Base-by-base conservation (phyloP, 1,139 yeast species). In the Kodamaea derodonti region DNA sequence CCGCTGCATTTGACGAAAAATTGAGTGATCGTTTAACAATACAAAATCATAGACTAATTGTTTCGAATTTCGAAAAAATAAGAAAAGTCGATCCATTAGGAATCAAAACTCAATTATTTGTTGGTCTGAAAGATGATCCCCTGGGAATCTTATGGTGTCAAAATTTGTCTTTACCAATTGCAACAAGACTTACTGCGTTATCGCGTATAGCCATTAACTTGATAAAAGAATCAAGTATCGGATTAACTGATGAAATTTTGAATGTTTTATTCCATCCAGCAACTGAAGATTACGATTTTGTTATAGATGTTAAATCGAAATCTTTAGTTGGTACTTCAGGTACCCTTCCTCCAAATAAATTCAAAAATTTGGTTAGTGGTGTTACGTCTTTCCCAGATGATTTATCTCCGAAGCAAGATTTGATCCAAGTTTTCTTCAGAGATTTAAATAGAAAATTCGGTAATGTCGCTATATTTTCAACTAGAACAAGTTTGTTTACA, bases 81-180 rank as follows among this genome's bases (percentile, higher is more conserved):
- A 74, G 97, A 43, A 73, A 75, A 41, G 70, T 67, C 35, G 97
- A 92, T 61, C 97, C 97, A 15, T 75, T 81, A 20, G 86, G 94
- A 16, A 60, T 84, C 35, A 82, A 77, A 44, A 75, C 86, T 6
- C 95, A 92, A 46, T 76, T 83, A 52, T 88, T 87, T 48, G 76
- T 92, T 43, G 95, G 84, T 0, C 75, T 95, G 1, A 80, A 78
- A 51, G 82, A 80, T 41, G 97, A 92, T 51, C 78, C 80, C 10
- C 76, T 92, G 11, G 97, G 97, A 33, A 78, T 80, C 24, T 56
- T 84, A 40, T 92, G 95, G 92, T 78, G 95, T 3, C 75, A 77
- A 43, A 74, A 74, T 35, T 62, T 81, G 28, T 78, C 83, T 12
- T 67, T 87, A 35, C 90, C 95, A 9, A 80, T 88, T 38, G 90